Base-by-base conservation (phyloP, 2,329 filamentous ascomycete genomes). In the Clonostachys byssicola region DNA sequence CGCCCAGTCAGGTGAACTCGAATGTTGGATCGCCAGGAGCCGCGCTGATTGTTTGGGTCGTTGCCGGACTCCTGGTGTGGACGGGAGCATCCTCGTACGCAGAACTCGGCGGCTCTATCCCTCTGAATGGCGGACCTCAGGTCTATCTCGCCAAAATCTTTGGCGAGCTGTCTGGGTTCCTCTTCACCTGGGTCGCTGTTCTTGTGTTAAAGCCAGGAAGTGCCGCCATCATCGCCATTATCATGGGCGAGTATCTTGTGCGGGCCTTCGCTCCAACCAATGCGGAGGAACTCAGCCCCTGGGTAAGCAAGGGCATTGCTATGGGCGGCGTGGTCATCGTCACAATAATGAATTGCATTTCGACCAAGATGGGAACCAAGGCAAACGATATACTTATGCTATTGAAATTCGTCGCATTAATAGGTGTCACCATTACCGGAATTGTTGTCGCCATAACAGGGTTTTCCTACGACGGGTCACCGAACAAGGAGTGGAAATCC, bases 171-270 rank as follows among this genome's bases (percentile, higher is more conserved):
- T 82, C 85, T 2, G 94, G 94, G 0, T 99, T 99, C 61, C 73
- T 97, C 34, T 99, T 96, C 66, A 95, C 92, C 3, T 99, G 94
- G 94, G 91, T 89, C 45, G 92, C 94, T 1, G 90, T 97, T 14
- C 80, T 94, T 50, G 94, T 99, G 12, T 74, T 99, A 51, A 97
- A 96, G 70, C 94, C 94, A 1, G 94, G 94, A 3, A 88, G 89
- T 38, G 86, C 91, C 10, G 94, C 94, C 51, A 99, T 99, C 61
- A 90, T 99, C 54, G 81, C 92, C 54, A 96, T 99, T 56, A 96
- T 99, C 60, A 96, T 97, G 75, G 94, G 94, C 40, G 94, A 99
- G 68, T 99, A 99, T 62, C 73, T 96, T n/a, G 89, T 96, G 46
- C 80, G 91, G 42, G 92, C 91, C 13, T 78, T 88, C 40, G 86